phyloP scores from a whole-genome alignment of 139 green algal genomes.

The Zygnema circumcarinatum region DNA sequence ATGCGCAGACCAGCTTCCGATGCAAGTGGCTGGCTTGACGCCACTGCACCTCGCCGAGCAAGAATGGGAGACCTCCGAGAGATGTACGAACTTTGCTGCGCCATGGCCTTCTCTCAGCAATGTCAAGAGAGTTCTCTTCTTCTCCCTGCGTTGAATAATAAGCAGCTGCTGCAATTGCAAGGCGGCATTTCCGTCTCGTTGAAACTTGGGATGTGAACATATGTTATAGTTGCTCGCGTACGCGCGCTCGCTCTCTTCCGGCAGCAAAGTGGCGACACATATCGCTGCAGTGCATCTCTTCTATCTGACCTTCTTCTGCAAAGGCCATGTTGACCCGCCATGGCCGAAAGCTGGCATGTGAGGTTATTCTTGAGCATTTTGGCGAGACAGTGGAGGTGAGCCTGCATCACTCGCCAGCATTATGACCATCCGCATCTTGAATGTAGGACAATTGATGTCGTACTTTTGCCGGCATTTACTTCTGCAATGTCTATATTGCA shows the following conservation, averaged over 20 bases:
- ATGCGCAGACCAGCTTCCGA: slow-evolving; percentile 71
- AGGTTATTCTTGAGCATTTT: slow-evolving; percentile 70
- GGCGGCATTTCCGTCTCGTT: no score
- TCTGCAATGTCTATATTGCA: no score
- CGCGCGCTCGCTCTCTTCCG: neutral
- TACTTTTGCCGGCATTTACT: no score
- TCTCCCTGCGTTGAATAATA: no score
- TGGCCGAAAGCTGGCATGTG: slow-evolving; percentile 72
- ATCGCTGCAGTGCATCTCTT: no score
- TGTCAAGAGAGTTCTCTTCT: no score
- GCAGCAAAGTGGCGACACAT: no score
- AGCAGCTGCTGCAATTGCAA: no score
- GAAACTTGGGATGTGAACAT: no score
- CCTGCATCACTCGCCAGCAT: neutral
- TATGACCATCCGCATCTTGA: neutral
- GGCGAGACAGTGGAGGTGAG: slow-evolving; percentile 14
- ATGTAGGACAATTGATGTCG: no score
- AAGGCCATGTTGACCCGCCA: slow-evolving; percentile 44
- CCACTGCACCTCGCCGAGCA: slow-evolving; percentile 68
- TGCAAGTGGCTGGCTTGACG: slow-evolving; percentile 71
- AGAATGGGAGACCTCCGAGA: slow-evolving; percentile 68
- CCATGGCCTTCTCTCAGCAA: neutral
- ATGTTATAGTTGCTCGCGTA: no score
- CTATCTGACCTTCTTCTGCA: no score
- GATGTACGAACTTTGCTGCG: neutral